Evolutionary conservation across 73 alveolate species (phyloP), one percentile per base, ranked within the genome.

Genomic region (Blepharisma japonicum): DNA sequence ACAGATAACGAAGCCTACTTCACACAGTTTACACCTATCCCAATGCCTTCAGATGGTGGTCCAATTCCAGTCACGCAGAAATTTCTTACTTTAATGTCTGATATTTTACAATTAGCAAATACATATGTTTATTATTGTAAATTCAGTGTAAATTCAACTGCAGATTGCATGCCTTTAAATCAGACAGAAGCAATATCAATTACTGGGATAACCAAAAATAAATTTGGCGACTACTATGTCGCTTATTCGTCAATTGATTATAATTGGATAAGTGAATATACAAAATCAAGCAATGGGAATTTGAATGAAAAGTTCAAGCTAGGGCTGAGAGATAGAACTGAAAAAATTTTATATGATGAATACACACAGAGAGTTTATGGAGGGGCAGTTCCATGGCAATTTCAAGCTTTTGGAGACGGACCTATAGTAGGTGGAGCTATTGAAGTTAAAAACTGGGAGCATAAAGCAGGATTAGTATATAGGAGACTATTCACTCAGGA

Each of bases 401-500:
- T 61, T 14, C 14, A 14, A 39, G 23, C 23, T 8, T 18, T 61
- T 14, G 23, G 49, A 14, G 38, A 11, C 2, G 23, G 23, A 2
- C 4, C n/a, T 1, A 5, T 25, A 2, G 47, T 39, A 18, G 74
- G 50, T 18, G 74, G 74, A 18, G 74, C 46, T 61, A 25, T 61
- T 61, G 74, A 61, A 61, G 23, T 61, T 18, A 14, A 25, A 20
- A 5, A 61, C 14, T 14, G 11, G 18, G 18, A 18, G 47, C 21
- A 18, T 11, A 11, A 25, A 39, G 5, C 14, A 61, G 38, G 47
- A 25, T 61, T 20, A 8, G 23, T 39, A 0, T 39, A 61, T 61
- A 61, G 74, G 5, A 61, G 74, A 61, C 47, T 61, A 1, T 61
- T 61, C 23, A 61, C 23, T n/a, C 74, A 61, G 47, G 74, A 61